Conservation (phyloP, 2,329 filamentous ascomycete species). For the Chaetothyriales sp. region DNA sequence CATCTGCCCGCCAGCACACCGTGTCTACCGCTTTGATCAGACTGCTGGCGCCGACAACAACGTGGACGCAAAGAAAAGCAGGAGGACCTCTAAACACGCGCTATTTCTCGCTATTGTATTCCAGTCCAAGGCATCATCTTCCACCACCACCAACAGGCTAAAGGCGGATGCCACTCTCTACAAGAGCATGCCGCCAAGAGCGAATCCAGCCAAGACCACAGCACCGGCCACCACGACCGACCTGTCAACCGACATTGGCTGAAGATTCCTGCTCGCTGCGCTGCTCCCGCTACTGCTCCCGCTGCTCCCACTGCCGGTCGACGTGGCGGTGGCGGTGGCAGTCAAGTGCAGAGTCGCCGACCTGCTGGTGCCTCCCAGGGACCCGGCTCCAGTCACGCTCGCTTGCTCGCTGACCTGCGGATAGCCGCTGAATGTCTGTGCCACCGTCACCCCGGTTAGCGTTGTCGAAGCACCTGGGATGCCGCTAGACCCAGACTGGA, state of each 20-base stretch:
- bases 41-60: too few species aligned
- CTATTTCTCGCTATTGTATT: too few species aligned
- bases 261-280: slow-evolving; percentile 8
- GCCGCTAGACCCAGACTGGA: slow-evolving; percentile 5
- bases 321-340: slow-evolving; percentile 4
- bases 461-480: slow-evolving; percentile 13
- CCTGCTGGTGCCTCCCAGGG: slow-evolving; percentile 4
- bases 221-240: slow-evolving; percentile 3
- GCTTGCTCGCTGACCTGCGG: slow-evolving; percentile 8
- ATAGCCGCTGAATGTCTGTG: slow-evolving; percentile 19
- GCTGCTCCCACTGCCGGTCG: background rate
- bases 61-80: too few species aligned
- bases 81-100: too few species aligned
- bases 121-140: too few species aligned
- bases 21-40: too few species aligned
- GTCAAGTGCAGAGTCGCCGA: slow-evolving; percentile 14
- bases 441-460: slow-evolving; percentile 15
- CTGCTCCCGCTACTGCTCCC: slow-evolving; percentile 1
- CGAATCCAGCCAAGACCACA: slow-evolving; percentile 5
- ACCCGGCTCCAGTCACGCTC: slow-evolving; percentile 7
- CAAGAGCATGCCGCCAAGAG: slow-evolving; percentile 11
- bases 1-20: too few species aligned
- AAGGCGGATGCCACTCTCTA: slow-evolving; percentile 1
- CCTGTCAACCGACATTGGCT: slow-evolving; percentile 3
- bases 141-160: background rate